Percentiles rank a stretch among this genome's conserved stretches.
Conservation (phyloP, 2,329 filamentous ascomycete genomes). For the Penicillium corylophilum region DNA sequence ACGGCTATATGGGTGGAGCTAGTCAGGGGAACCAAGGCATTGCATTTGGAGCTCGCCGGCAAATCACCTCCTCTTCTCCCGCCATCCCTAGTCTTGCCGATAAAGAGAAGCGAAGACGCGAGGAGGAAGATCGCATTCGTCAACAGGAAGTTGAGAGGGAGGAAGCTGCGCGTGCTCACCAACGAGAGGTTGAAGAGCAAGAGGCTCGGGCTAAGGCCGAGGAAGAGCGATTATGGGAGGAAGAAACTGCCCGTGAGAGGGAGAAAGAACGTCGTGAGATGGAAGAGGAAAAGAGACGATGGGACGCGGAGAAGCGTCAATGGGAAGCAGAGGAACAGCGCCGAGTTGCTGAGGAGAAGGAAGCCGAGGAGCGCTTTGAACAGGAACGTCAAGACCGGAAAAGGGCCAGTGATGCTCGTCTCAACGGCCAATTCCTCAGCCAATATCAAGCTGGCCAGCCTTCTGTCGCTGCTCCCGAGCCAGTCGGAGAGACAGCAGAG, state of each 20-base stretch:
- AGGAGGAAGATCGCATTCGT: slow-evolving; percentile 56
- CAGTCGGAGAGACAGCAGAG: slow-evolving; percentile 53
- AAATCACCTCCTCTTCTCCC: slow-evolving; percentile 84
- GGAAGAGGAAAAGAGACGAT: slow-evolving; percentile 48
- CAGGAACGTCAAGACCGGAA: slow-evolving; percentile 65
- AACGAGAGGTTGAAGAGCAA: slow-evolving; percentile 51
- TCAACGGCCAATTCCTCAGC: slow-evolving; percentile 81
- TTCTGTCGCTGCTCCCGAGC: slow-evolving; percentile 32
- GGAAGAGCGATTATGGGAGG: slow-evolving; percentile 49
- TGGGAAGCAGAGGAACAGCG: slow-evolving; percentile 77
- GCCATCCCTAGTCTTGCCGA: slow-evolving; percentile 77
- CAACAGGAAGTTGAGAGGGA: slow-evolving; percentile 45
- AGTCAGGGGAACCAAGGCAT: slow-evolving; percentile 95
- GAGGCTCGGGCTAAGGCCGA: slow-evolving; percentile 46
- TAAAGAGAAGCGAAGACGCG: slow-evolving; percentile 69
- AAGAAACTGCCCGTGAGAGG: slow-evolving; percentile 49
- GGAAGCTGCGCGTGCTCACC: slow-evolving; percentile 52
- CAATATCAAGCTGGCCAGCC: slow-evolving; percentile 77
- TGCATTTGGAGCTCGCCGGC: slow-evolving; percentile 83
- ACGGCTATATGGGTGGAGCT: slow-evolving; percentile 96
- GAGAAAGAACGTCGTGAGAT: slow-evolving; percentile 49
- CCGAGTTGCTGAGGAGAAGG: slow-evolving; percentile 69
- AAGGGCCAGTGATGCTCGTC: slow-evolving; percentile 62
- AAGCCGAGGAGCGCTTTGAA: slow-evolving; percentile 65
- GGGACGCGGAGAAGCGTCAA: slow-evolving; percentile 58